A percentile compares a stretch with the other conserved stretches of the same genome.
Conservation (phyloP, 192 early-diverging fungal genomes). For the Coemansia sp. region DNA sequence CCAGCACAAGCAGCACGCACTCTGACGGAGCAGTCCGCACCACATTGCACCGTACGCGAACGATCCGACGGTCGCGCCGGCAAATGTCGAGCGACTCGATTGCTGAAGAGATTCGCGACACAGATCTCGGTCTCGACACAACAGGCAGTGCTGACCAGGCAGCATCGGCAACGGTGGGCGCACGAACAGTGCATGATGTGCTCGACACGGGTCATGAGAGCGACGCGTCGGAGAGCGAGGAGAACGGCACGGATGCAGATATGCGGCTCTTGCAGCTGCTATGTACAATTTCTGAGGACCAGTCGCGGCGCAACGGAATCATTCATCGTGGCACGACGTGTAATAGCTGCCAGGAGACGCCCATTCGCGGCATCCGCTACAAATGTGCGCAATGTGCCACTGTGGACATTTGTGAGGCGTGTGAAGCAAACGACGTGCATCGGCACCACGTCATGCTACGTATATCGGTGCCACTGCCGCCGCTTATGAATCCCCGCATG, state of each 20-base stretch:
- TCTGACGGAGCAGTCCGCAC: neutral
- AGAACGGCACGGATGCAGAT: constrained; percentile 23
- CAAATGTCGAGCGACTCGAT: constrained; percentile 15
- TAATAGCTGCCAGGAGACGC: constrained; percentile 82
- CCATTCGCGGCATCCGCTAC: constrained; percentile 88
- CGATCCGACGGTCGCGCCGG: constrained; percentile 45
- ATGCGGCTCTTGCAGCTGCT: constrained; percentile 67
- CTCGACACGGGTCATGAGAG: constrained; percentile 6
- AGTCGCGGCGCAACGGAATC: constrained; percentile 62
- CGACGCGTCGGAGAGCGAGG: constrained; percentile 6
- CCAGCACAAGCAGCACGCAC: neutral
- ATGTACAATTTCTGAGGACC: constrained; percentile 84
- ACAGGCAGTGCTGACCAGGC: neutral
- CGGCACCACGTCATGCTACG: constrained; percentile 87
- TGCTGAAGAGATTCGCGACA: constrained; percentile 15
- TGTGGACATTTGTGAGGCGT: constrained; percentile 88
- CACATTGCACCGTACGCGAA: constrained; percentile 30
- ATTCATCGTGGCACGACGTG: constrained; percentile 87
- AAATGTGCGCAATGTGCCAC: constrained; percentile 94
- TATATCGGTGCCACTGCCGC: constrained; percentile 87
- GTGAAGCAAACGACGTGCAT: constrained; percentile 83
- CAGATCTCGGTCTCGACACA: constrained; percentile 1
- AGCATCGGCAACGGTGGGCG: too few species aligned
- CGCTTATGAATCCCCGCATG: constrained; percentile 75
- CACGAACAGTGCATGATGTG: constrained; percentile 12